phyloP scores from a whole-genome alignment of 352 stramenopile genomes.

The Aphanomyces stellatus region DNA sequence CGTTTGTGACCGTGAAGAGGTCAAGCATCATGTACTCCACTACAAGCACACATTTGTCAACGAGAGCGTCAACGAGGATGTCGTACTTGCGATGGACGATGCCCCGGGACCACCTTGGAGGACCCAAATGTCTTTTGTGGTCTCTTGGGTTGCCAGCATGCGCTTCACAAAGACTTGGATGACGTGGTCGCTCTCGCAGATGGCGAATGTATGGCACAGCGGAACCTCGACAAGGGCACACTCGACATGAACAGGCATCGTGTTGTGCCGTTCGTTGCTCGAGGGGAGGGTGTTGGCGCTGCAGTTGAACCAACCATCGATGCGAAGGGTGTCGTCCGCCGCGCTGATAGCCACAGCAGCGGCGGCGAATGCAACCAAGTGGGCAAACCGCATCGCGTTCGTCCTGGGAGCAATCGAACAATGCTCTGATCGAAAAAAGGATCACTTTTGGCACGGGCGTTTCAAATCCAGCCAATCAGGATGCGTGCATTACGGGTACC shows the following conservation, averaged over 20 bases:
- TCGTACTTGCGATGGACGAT: conserved; percentile 31
- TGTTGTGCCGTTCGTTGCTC: background rate
- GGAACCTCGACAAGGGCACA: conserved; percentile 30
- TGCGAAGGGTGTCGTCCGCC: background rate
- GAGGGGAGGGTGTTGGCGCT: conserved; percentile 5
- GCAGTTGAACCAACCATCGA: conserved; percentile 20
- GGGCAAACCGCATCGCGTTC: too few relatives aligned
- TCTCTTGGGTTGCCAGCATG: conserved; percentile 14
- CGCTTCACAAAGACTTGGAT: conserved; percentile 43
- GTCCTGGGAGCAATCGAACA: too few relatives aligned
- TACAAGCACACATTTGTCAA: background rate
- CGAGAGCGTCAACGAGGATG: background rate
- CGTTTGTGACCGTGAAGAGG: conserved; percentile 42
- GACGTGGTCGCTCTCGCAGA: conserved; percentile 18
- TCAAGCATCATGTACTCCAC: conserved; percentile 52
- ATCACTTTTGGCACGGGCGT: too few relatives aligned
- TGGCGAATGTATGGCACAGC: conserved; percentile 31
- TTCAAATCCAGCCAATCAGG: too few relatives aligned
- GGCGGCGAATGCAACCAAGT: too few relatives aligned
- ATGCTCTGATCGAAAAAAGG: too few relatives aligned
- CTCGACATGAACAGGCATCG: conserved; percentile 21
- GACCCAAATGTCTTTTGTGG: conserved; percentile 35
- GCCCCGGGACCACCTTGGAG: conserved; percentile 34
- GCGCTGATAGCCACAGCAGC: too few relatives aligned
- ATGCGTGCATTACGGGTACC: too few relatives aligned